Evolutionary conservation across 345 rosid genomes (phyloP), one percentile per base, ranked within the genome.

Genomic region (Rhizophora mangle): DNA sequence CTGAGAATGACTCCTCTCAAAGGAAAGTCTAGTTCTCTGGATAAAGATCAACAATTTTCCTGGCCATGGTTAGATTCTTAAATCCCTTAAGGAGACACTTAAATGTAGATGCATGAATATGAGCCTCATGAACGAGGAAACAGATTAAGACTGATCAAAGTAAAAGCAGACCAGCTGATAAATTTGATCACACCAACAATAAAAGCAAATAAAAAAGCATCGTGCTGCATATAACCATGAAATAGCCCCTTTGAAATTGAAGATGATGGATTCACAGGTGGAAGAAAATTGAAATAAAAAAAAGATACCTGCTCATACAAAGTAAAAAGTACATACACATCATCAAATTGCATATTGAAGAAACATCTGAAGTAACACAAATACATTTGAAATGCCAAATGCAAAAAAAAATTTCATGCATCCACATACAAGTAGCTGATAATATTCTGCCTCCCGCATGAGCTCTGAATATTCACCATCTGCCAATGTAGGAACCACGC

Each of bases 361-460:
- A 56, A 56, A 56, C 26, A 24, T 24, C 30, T 21, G 29, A 21
- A 27, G 29, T 24, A 26, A 60, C 43, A 16, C 51, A 62, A 8
- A 15, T 11, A 49, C 24, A 21, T 27, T 58, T 21, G n/a, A 29
- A 47, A 43, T 16, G 63, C 16, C 29, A 59, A 36, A 63, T 68
- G 60, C 29, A 43, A 21, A 31, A 26, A 56, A 57, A 16, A 24
- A 27, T 56, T 11, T 9, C 53, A 43, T 51, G 39, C 15, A 47
- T 64, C 60, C 67, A 65, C 92, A 77, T 84, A 94, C 98, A 63
- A 87, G 88, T 39, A 94, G 80, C 77, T 89, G 97, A 72, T 88
- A 94, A 77, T 91, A 89, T 76, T 89, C 95, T 55, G 92, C 96
- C 82, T 94, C 97, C 18, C 89, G 85, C 63, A 85, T 76, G 71